phyloP scores from a whole-genome alignment of 2,329 filamentous ascomycete species.

The Plectosphaerella cucumerina region DNA sequence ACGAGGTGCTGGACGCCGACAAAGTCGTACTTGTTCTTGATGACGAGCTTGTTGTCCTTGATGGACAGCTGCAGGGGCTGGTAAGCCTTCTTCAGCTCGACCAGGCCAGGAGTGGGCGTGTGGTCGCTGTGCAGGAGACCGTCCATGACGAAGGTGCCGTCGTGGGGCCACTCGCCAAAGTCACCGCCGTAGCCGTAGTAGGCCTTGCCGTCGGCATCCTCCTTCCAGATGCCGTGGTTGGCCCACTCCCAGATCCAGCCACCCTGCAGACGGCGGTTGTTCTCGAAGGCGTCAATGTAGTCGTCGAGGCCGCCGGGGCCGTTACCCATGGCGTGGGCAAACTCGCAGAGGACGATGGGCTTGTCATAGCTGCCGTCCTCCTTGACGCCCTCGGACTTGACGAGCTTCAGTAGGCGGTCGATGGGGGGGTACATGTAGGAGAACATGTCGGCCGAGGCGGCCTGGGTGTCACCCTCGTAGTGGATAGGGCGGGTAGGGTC shows the following conservation, averaged over 20 bases:
- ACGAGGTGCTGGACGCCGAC: slow-evolving; percentile 35
- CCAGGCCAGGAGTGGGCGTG: slow-evolving; percentile 50
- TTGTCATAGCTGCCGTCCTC: slow-evolving; percentile 43
- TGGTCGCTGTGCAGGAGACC: slow-evolving; percentile 52
- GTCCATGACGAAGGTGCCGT: slow-evolving; percentile 60
- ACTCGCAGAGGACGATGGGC: slow-evolving; percentile 57
- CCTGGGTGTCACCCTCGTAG: slow-evolving; percentile 61
- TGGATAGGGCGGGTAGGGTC: slow-evolving; percentile 59
- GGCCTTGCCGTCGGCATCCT: slow-evolving; percentile 32
- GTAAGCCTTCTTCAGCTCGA: slow-evolving; percentile 54
- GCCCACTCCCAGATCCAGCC: slow-evolving; percentile 67
- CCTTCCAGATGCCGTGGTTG: slow-evolving; percentile 53
- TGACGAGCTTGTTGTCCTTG: slow-evolving; percentile 27
- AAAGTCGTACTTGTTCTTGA: slow-evolving; percentile 45
- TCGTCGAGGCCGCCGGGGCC: slow-evolving; percentile 67
- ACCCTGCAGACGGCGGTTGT: slow-evolving; percentile 58
- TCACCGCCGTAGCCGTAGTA: slow-evolving; percentile 60
- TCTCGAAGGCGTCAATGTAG: slow-evolving; percentile 61
- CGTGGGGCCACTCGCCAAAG: slow-evolving; percentile 57
- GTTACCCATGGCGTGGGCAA: slow-evolving; percentile 67
- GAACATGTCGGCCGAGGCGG: slow-evolving; percentile 59
- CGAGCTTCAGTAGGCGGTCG: slow-evolving; percentile 43
- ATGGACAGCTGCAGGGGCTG: slow-evolving; percentile 45
- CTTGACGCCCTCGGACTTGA: slow-evolving; percentile 35
- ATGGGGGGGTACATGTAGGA: slow-evolving; percentile 63